Percentiles rank a stretch among this genome's conserved stretches.
Conservation (phyloP, 768 basidiomycete species). For the Trametes cinnabarina region DNA sequence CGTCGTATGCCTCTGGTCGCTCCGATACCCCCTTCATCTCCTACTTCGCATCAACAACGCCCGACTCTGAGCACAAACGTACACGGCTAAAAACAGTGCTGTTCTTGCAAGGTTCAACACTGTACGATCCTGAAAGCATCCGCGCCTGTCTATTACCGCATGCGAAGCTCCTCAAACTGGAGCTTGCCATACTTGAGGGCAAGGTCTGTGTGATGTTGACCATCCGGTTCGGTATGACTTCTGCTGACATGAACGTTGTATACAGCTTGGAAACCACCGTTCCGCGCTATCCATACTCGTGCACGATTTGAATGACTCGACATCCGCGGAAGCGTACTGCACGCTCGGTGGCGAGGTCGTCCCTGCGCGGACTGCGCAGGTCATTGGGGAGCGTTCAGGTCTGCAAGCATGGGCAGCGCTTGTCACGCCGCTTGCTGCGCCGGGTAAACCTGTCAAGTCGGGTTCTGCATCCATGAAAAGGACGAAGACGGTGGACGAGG, state of each 20-base stretch:
- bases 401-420: slow-evolving; percentile 57
- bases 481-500: slow-evolving; percentile 42
- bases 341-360: slow-evolving; percentile 76
- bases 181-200: slow-evolving; percentile 74
- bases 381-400: slow-evolving; percentile 47
- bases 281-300: slow-evolving; percentile 67
- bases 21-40: slow-evolving; percentile 52
- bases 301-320: slow-evolving; percentile 64
- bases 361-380: slow-evolving; percentile 51
- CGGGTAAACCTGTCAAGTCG: slow-evolving; percentile 25
- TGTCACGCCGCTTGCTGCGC: slow-evolving; percentile 36
- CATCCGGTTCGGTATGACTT: slow-evolving; percentile 1
- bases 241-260: neutral
- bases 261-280: slow-evolving; percentile 55
- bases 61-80: slow-evolving; percentile 72
- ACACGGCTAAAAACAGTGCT: slow-evolving; percentile 72
- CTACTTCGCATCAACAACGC: slow-evolving; percentile 82
- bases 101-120: slow-evolving; percentile 73
- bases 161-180: slow-evolving; percentile 61
- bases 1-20: slow-evolving; percentile 29
- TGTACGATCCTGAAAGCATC: slow-evolving; percentile 57
- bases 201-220: slow-evolving; percentile 46
- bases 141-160: slow-evolving; percentile 44
- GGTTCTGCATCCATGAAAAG: slow-evolving; percentile 31
- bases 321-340: slow-evolving; percentile 86